Evolutionary conservation across 805 yeast species (phyloP).

Genomic region (Spathaspora sp.): DNA sequence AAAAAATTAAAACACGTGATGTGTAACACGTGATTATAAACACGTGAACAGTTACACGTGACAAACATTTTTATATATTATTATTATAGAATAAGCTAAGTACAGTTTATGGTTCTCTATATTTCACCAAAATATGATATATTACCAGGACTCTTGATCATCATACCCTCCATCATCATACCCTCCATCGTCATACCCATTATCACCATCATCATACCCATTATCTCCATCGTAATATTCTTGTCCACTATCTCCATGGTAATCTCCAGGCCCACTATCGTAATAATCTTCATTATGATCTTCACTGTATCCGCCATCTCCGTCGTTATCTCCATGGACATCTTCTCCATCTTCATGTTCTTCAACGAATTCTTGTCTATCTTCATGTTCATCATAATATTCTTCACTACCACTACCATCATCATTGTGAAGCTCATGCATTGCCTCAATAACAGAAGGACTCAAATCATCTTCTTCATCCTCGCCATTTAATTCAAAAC

Average conservation of each 20-base stretch:
- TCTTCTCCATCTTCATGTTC: background rate
- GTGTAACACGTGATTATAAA: background rate
- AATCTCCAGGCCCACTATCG: background rate
- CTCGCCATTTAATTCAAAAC: background rate
- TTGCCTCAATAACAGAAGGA: constrained; percentile 12
- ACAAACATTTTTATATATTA: too few species aligned
- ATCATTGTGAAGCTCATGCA: constrained; percentile 15
- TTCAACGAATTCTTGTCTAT: too few species aligned
- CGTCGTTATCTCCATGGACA: background rate
- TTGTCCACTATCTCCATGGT: background rate
- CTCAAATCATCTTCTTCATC: constrained; percentile 8
- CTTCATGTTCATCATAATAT: background rate
- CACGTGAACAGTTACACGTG: background rate
- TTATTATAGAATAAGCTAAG: too few species aligned
- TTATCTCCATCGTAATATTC: background rate
- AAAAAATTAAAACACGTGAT: too few species aligned
- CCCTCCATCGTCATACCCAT: background rate
- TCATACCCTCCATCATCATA: background rate
- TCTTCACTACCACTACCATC: background rate
- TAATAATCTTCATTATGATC: background rate
- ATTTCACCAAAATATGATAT: too few species aligned
- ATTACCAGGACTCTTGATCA: constrained; percentile 3
- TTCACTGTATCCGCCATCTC: background rate
- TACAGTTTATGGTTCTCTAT: too few species aligned
- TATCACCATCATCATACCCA: background rate